Base-by-base conservation (phyloP, 306 rosid species). In the Cucurbita moschata region DNA sequence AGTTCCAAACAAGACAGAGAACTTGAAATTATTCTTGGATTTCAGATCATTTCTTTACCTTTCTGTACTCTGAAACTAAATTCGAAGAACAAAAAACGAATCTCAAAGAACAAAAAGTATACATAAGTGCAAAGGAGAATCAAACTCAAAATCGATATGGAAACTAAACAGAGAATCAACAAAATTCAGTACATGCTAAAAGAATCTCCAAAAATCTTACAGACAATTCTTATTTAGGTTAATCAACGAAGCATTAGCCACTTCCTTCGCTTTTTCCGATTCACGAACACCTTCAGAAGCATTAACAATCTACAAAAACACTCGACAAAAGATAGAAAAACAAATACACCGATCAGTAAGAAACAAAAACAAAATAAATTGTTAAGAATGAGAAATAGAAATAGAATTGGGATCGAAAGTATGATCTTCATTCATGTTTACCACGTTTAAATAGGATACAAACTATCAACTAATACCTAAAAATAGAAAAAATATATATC, bases 171-270 rank as follows among this genome's bases (percentile, higher is more conserved):
- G 69, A 15, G 38, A 61, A 54, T 46, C 60, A 18, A 26, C 53
- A 61, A 47, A 59, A 9, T 8, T 9, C 23, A 38, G 66, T 67
- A 44, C 8, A 14, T 13, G 8, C 11, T 59, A 7, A 40, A 61
- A 60, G 16, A n/a, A 16, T 30, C 12, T 50, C 8, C 75, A 9
- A 47, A n/a, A 43, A 60, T 59, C 87, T 83, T 82, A 88, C 98
- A 76, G 75, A 9, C 83, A 81, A 77, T 79, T 76, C 13, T 63
- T 73, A 23, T 59, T 74, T 77, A 75, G 75, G 11, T 55, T 57
- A 71, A 69, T 43, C 71, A 77, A 73, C 68, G 77, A 71, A 49
- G 78, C 76, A 42, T 74, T 76, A 71, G 8, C 16, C 43, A 75
- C 81, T 50, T 72, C 82, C 77, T 81, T 67, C 19, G 75, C 58